Conservation (phyloP, 1,139 yeast species). For the Saccharomyces uvarum region DNA sequence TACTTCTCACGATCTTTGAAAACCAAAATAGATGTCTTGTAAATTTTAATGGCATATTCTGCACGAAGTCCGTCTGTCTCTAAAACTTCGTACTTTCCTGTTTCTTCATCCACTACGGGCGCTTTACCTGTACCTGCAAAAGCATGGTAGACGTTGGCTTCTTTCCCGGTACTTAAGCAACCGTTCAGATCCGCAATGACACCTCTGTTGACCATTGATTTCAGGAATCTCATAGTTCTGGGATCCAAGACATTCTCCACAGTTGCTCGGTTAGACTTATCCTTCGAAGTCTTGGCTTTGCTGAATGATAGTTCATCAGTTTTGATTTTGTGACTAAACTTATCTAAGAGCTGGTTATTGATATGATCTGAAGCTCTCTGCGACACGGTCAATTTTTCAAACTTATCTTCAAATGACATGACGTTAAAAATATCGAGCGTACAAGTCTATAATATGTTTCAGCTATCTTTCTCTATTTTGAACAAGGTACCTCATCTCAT, state of each 20-base stretch:
- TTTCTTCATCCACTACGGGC: background rate
- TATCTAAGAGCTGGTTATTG: slow-evolving; percentile 53
- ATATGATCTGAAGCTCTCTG: slow-evolving; percentile 26
- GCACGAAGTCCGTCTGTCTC: slow-evolving; percentile 25
- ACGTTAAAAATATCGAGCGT: background rate
- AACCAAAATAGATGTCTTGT: slow-evolving; percentile 89
- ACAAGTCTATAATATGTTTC: background rate
- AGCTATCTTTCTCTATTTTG: background rate
- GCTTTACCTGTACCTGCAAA: slow-evolving; percentile 50
- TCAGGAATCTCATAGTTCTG: slow-evolving; percentile 75
- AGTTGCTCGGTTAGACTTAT: slow-evolving; percentile 89
- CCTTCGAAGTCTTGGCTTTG: slow-evolving; percentile 56
- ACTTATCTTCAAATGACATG: slow-evolving; percentile 22
- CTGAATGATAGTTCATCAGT: slow-evolving; percentile 48
- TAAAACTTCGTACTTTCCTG: slow-evolving; percentile 3
- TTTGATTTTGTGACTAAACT: slow-evolving; percentile 56
- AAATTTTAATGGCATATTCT: slow-evolving; percentile 84
- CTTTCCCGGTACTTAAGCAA: slow-evolving; percentile 93
- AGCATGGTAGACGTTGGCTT: slow-evolving; percentile 96
- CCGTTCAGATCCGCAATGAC: slow-evolving; percentile 82
- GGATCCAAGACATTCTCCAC: slow-evolving; percentile 96
- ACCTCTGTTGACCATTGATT: slow-evolving; percentile 76
- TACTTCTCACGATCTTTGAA: slow-evolving; percentile 94
- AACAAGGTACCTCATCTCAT: slow-evolving; percentile 10
- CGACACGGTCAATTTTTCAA: slow-evolving; percentile 14